phyloP scores from a whole-genome alignment of 352 stramenopile species.

The Achlya hypogyna region DNA sequence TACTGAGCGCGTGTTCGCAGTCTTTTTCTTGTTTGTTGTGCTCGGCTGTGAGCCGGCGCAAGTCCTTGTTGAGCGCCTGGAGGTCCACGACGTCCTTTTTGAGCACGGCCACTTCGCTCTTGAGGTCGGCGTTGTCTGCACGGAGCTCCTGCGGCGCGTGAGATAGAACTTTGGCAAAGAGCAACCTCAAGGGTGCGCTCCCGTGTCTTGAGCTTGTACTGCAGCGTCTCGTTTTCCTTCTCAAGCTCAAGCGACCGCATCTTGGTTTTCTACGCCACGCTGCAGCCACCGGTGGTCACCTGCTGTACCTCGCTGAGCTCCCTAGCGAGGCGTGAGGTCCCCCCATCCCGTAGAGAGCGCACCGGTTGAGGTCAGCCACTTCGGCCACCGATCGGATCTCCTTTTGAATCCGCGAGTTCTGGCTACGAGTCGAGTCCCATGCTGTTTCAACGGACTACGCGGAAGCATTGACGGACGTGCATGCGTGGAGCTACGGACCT shows the following conservation, averaged over 20 bases:
- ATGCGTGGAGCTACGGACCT: slow-evolving; percentile 26
- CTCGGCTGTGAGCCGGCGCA: slow-evolving; percentile 30
- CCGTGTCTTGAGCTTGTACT: slow-evolving; percentile 64
- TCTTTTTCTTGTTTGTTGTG: slow-evolving; percentile 27
- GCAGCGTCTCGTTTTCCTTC: slow-evolving; percentile 61
- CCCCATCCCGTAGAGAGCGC: background rate
- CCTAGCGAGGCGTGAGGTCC: background rate
- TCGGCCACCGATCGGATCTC: slow-evolving; percentile 29
- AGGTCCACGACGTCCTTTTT: slow-evolving; percentile 58
- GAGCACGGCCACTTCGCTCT: slow-evolving; percentile 43
- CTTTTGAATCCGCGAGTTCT: slow-evolving; percentile 84
- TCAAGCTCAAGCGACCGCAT: slow-evolving; percentile 67
- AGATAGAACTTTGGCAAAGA: background rate
- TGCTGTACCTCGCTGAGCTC: background rate
- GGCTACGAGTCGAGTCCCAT: slow-evolving; percentile 62
- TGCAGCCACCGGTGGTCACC: background rate
- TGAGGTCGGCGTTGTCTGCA: slow-evolving; percentile 45
- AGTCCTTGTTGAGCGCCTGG: slow-evolving; percentile 24
- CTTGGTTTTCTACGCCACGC: slow-evolving; percentile 36
- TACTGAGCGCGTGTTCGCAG: slow-evolving; percentile 7
- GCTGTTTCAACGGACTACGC: slow-evolving; percentile 59
- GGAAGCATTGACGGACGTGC: background rate
- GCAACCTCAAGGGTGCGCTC: slow-evolving; percentile 48
- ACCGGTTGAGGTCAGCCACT: slow-evolving; percentile 19
- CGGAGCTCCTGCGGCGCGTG: slow-evolving; percentile 34